These are phyloP conservation scores for Mucor saturninus DNA, from an alignment of 371 early-diverging fungal genomes.

Conservation along the genomic window DNA sequence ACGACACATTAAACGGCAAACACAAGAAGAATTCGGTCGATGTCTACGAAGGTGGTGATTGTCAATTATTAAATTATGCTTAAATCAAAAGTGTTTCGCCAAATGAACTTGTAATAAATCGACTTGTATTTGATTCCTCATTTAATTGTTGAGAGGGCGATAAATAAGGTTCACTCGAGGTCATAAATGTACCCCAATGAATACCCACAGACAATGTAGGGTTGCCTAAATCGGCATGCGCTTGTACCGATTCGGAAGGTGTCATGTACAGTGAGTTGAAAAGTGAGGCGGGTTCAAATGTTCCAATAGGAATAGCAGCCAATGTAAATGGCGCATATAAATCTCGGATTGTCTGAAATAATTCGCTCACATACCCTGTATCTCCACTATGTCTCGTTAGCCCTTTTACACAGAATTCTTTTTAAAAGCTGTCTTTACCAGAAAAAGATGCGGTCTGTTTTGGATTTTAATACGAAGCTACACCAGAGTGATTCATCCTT, in stretches of 20 bases:
- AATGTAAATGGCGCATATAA: conserved; percentile 58
- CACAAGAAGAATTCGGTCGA: conserved; percentile 42
- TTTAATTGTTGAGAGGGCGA: conserved; percentile 15
- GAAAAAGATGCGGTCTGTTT: conserved; percentile 52
- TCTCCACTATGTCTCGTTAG: conserved; percentile 50
- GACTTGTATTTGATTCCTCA: conserved; percentile 9
- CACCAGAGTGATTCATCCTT: conserved; percentile 64
- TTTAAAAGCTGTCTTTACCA: conserved; percentile 41
- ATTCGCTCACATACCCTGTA: conserved; percentile 63
- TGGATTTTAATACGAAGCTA: conserved; percentile 58
- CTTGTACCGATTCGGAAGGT: conserved; percentile 59
- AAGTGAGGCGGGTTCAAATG: conserved; percentile 52
- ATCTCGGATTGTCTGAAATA: conserved; percentile 59
- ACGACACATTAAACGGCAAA: conserved; percentile 37
- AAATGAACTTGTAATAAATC: conserved; percentile 42
- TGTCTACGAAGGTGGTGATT: conserved; percentile 54
- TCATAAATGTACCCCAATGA: conserved; percentile 62
- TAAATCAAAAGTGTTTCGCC: conserved; percentile 27
- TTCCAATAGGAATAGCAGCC: conserved; percentile 65
- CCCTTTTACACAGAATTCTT: neutral
- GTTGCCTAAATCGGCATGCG: conserved; percentile 54
- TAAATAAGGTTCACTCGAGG: conserved; percentile 20
- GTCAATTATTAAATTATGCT: conserved; percentile 45
- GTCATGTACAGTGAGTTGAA: conserved; percentile 61
- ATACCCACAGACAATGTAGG: conserved; percentile 57